phyloP scores from a whole-genome alignment of 2,329 filamentous ascomycete genomes.

The Diaporthe longicolla region DNA sequence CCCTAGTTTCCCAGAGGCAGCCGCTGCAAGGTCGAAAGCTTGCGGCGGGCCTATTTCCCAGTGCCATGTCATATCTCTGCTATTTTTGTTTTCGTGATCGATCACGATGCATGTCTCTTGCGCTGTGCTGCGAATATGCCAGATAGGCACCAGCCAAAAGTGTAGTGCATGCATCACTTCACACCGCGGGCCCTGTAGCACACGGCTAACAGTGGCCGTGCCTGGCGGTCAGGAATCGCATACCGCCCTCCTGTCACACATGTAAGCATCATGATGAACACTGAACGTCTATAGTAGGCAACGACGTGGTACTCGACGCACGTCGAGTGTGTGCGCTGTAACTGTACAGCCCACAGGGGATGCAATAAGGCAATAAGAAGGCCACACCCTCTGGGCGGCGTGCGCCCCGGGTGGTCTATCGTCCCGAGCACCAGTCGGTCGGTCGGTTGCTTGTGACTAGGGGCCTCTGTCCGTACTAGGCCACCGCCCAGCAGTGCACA shows the following conservation, averaged over 20 bases:
- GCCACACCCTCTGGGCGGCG: conserved; percentile 23
- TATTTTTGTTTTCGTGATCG: conserved; percentile 34
- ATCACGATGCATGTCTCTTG: conserved; percentile 27
- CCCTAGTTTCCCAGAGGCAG: conserved; percentile 6
- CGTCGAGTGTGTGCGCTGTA: background rate
- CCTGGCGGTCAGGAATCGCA: conserved; percentile 32
- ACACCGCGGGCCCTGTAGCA: background rate
- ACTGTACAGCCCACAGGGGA: conserved; percentile 21
- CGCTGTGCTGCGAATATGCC: conserved; percentile 26
- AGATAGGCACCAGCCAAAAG: conserved; percentile 24
- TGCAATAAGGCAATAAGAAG: conserved; percentile 8
- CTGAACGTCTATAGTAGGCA: conserved; percentile 19
- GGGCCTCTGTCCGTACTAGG: background rate
- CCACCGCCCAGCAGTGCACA: conserved; percentile 13
- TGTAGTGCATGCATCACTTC: background rate
- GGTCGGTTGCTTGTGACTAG: conserved; percentile 15
- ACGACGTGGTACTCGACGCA: conserved; percentile 8
- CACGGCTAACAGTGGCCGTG: conserved; percentile 23
- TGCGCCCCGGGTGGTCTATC: conserved; percentile 14
- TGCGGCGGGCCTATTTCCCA: background rate
- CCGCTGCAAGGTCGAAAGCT: conserved; percentile 4
- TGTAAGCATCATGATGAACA: conserved; percentile 23
- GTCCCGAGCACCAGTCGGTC: conserved; percentile 1
- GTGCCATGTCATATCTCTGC: conserved; percentile 16
- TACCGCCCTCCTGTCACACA: background rate